These are phyloP conservation scores for Theobroma grandiflorum DNA, from an alignment of 441 rosid species.

Conservation along the genomic window DNA sequence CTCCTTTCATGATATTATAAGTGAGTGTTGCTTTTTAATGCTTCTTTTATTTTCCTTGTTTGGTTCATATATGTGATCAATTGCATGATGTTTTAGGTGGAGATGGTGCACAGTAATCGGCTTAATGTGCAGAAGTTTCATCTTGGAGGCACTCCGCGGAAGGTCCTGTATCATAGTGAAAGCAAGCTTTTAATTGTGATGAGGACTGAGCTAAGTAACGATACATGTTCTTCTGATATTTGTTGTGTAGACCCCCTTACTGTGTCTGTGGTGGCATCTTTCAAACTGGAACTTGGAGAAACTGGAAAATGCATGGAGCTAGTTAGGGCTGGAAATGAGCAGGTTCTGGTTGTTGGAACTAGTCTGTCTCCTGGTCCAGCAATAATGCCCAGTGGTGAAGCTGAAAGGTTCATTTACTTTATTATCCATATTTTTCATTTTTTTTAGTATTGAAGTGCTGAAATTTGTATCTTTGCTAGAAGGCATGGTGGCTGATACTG, in stretches of 20 bases:
- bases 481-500: background rate
- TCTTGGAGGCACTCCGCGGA: conserved; percentile 95
- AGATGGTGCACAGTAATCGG: conserved; percentile 92
- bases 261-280: conserved; percentile 77
- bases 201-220: conserved; percentile 83
- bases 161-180: conserved; percentile 88
- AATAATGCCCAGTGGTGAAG: conserved; percentile 97
- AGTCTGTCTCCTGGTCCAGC: conserved; percentile 93
- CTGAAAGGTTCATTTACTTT: conserved; percentile 76
- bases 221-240: conserved; percentile 78
- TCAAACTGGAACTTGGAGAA: conserved; percentile 85
- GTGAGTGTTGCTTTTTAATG: background rate
- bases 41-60: conserved; percentile 24
- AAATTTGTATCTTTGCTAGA: conserved; percentile 22
- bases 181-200: conserved; percentile 86
- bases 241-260: conserved; percentile 88
- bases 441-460: conserved; percentile 5
- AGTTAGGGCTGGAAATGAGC: conserved; percentile 84
- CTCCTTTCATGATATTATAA: background rate
- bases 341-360: conserved; percentile 89
- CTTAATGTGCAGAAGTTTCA: conserved; percentile 94
- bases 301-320: conserved; percentile 95
- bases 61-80: conserved; percentile 33
- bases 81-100: conserved; percentile 67
- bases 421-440: conserved; percentile 20